Percentiles rank a stretch among this genome's conserved stretches.
These are phyloP conservation scores for Epichloe elymi DNA, from an alignment of 2,329 filamentous ascomycete species.

Conservation along the genomic window DNA sequence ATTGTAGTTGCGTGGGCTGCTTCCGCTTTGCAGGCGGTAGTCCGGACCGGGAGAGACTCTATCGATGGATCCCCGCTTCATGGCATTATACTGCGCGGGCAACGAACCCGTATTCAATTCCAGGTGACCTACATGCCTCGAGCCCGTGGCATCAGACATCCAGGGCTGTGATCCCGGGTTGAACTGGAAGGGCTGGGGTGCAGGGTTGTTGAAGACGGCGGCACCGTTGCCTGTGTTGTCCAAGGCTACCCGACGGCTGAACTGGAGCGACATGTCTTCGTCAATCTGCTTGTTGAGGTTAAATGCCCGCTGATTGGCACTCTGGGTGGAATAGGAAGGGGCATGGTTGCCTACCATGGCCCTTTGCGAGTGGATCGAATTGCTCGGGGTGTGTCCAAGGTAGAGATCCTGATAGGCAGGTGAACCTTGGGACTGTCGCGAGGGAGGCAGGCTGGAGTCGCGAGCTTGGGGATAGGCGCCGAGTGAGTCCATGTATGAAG, in stretches of 20 bases:
- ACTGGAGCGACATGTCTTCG: slow-evolving; percentile 23
- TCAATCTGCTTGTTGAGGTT: slow-evolving; percentile 25
- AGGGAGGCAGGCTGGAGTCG: slow-evolving; percentile 42
- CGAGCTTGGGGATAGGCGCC: slow-evolving; percentile 27
- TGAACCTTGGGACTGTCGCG: slow-evolving; percentile 37
- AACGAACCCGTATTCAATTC: slow-evolving; percentile 21
- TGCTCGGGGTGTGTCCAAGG: slow-evolving; percentile 27
- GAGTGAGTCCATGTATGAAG: slow-evolving; percentile 27
- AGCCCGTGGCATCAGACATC: slow-evolving; percentile 19
- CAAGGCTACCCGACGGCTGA: slow-evolving; percentile 21
- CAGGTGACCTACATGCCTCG: slow-evolving; percentile 16
- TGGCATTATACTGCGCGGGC: slow-evolving; percentile 12
- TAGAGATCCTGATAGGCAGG: slow-evolving; percentile 22
- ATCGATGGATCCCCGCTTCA: slow-evolving; percentile 27
- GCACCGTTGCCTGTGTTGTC: slow-evolving; percentile 15
- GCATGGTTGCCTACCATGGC: slow-evolving; percentile 28
- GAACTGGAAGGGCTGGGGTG: slow-evolving; percentile 29
- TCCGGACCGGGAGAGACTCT: slow-evolving; percentile 21
- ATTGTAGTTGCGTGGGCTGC: slow-evolving; percentile 14
- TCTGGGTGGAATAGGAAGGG: slow-evolving; percentile 33
- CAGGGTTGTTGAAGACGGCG: slow-evolving; percentile 16
- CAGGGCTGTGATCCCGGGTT: slow-evolving; percentile 36
- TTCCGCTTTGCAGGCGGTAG: slow-evolving; percentile 17
- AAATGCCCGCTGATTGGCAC: slow-evolving; percentile 23
- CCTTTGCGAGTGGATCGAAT: slow-evolving; percentile 34